phyloP scores from a whole-genome alignment of 2,329 filamentous ascomycete genomes.

The Penicillium brasilianum region DNA sequence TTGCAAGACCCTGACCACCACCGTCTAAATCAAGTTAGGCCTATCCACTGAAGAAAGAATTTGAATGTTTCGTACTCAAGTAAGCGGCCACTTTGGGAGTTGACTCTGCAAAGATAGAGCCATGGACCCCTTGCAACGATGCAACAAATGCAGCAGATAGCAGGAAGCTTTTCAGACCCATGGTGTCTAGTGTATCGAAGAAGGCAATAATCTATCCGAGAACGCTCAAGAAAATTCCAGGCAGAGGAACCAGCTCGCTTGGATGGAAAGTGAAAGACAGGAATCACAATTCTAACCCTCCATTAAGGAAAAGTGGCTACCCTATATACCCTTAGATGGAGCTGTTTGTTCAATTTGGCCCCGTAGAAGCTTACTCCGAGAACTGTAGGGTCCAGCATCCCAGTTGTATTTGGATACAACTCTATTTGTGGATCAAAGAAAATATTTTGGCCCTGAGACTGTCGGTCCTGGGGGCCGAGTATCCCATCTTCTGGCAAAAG shows the following conservation, averaged over 20 bases:
- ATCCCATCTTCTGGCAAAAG: neutral
- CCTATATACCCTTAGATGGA: neutral
- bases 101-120: constrained; percentile 1
- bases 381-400: neutral
- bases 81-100: constrained; percentile 5
- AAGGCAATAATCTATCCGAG: neutral
- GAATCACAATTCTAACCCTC: neutral
- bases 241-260: constrained; percentile 2
- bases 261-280: neutral
- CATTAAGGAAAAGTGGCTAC: neutral
- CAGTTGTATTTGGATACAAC: neutral
- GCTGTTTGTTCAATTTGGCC: neutral
- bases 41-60: neutral
- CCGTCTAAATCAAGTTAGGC: constrained; percentile 3
- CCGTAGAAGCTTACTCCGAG: neutral
- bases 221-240: neutral
- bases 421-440: neutral
- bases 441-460: neutral
- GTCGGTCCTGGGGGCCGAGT: neutral
- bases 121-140: neutral
- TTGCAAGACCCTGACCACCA: constrained; percentile 4
- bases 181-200: neutral
- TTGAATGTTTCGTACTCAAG: neutral
- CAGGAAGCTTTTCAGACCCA: neutral
- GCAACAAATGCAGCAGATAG: neutral